Evolutionary conservation across 441 rosid species (phyloP).

Genomic region (Pelargonium cotyledonis): DNA sequence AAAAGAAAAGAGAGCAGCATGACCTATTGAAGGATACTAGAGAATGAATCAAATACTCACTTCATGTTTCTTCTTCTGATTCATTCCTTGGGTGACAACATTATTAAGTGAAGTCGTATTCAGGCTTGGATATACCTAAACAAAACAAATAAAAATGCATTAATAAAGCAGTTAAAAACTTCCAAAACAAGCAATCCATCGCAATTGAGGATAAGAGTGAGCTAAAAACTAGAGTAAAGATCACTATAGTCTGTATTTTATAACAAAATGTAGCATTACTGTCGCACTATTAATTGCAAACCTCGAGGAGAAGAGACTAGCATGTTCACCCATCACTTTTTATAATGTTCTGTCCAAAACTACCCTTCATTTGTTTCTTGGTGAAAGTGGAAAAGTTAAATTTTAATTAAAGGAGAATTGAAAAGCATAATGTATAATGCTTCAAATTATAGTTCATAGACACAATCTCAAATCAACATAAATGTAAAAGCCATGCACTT

Average conservation of each 20-base stretch:
- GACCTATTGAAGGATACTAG: constrained; percentile 2
- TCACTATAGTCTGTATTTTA: background rate
- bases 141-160: background rate
- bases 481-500: background rate
- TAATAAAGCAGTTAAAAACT: background rate
- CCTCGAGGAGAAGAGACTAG: background rate
- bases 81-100: constrained; percentile 87
- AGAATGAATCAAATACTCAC: constrained; percentile 28
- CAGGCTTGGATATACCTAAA: constrained; percentile 48
- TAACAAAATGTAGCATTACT: background rate
- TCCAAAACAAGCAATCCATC: background rate
- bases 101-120: constrained; percentile 39
- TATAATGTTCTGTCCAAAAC: background rate
- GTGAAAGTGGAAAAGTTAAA: background rate
- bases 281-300: background rate
- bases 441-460: constrained; percentile 1
- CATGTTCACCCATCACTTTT: background rate
- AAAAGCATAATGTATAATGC: background rate
- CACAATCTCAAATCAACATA: background rate
- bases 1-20: constrained; percentile 7
- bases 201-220: background rate
- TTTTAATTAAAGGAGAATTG: background rate
- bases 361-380: constrained; percentile 1
- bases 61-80: constrained; percentile 80
- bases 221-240: background rate